Evolutionary conservation across 116 monocot genomes (phyloP), one percentile per base, ranked within the genome.

Genomic region (Cymodocea nodosa): DNA sequence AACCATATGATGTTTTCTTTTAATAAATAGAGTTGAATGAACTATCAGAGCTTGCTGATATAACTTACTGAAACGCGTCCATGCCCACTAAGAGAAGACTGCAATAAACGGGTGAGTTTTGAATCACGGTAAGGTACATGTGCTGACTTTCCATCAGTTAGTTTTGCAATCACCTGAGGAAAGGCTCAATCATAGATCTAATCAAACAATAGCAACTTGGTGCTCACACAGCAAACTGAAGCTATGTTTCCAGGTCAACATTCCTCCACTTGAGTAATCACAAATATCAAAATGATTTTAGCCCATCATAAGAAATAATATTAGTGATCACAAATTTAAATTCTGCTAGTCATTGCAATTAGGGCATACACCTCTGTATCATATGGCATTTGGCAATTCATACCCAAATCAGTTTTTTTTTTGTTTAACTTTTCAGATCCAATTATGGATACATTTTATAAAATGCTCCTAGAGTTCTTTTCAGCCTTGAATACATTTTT

Each of bases 1-100:
- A 20, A 35, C 10, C 14, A 15, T 34, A 15, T 30, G 15, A 30
- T 60, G 8, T 30, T 16, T 60, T 13, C 34, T 60, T 6, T 36
- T 49, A 35, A 62, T 1, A 59, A 49, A 35, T 24, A 37, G 6
- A 30, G 20, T 22, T 59, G 48, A 70, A 14, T 39, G 11, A 44
- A 44, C 44, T 44, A 44, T 0, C 44, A 57, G 15, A 71, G 35
- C 60, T 60, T 2, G 17, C 15, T 13, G 60, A 70, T 50, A 17
- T 25, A 53, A 79, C 94, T 85, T 80, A 97, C 97, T 60, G 97
- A 97, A 66, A 97, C 75, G 23, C 91, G 83, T 6, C 97, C 97
- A 77, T 97, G 92, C 25, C 97, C 97, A 79, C 97, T 91, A 55
- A 97, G 97, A 70, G 97, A 97, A 35, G 82, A 91, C 74, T 97